Evolutionary conservation across 306 rosid species (phyloP).

Genomic region (Fagus crenata): DNA sequence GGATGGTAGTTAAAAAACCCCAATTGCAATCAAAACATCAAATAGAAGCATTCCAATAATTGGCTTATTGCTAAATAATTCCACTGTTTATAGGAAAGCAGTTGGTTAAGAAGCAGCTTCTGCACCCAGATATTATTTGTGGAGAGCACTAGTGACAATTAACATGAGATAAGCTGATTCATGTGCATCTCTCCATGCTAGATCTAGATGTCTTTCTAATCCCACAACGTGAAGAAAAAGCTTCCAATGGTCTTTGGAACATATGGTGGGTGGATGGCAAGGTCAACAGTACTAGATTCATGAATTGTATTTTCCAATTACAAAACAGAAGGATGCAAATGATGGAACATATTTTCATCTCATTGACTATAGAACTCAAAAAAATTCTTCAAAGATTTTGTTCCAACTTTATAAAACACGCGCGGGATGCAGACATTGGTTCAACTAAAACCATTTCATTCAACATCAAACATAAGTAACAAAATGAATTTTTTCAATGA

Average conservation of each 20-base stretch:
- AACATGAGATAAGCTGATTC: not conserved
- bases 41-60: not conserved
- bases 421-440: not conserved
- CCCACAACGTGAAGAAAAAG: not conserved
- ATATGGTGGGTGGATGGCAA: not conserved
- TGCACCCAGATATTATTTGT: not conserved
- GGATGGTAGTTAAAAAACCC: not conserved
- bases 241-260: not conserved
- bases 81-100: not conserved
- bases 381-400: not conserved
- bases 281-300: not conserved
- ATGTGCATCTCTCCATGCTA: not conserved
- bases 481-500: slow-evolving; percentile 11
- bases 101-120: not conserved
- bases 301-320: not conserved
- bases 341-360: not conserved
- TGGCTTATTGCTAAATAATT: not conserved
- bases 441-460: not conserved
- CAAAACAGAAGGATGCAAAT: not conserved
- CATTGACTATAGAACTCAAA: not conserved
- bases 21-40: not conserved
- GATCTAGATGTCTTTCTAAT: not conserved
- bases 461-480: not conserved
- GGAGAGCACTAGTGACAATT: too few relatives aligned
- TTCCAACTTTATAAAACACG: not conserved